Evolutionary conservation across 148 eudicot genomes (phyloP).

Genomic region (Chenopodium berlandieri): DNA sequence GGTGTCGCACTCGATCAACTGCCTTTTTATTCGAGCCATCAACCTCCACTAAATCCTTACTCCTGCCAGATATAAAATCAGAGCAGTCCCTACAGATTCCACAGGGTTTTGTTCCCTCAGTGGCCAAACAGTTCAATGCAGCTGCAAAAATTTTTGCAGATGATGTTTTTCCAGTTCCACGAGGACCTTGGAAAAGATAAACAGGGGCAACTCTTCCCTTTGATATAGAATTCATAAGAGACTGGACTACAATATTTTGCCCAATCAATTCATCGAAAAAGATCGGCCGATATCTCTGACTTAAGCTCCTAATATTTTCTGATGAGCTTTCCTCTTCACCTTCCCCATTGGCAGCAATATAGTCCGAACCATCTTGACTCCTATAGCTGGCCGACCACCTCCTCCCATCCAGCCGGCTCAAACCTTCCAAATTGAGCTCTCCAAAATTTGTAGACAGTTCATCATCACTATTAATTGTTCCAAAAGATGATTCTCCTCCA

Average conservation of each 20-base stretch:
- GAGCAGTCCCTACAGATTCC: conserved; percentile 86
- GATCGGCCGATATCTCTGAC: conserved; percentile 87
- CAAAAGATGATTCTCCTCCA: conserved; percentile 58
- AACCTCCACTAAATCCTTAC: conserved; percentile 59
- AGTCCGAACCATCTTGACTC: conserved; percentile 69
- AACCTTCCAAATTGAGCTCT: conserved; percentile 86
- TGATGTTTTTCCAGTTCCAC: conserved; percentile 98
- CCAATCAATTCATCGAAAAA: conserved; percentile 87
- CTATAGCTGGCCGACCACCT: conserved; percentile 88
- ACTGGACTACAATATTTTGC: conserved; percentile 82
- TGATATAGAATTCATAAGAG: conserved; percentile 67
- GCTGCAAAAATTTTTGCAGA: conserved; percentile 80
- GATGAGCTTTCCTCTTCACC: conserved; percentile 58
- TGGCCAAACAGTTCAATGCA: conserved; percentile 91
- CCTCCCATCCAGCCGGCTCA: conserved; percentile 90
- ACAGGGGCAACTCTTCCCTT: conserved; percentile 77
- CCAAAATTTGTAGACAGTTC: conserved; percentile 75
- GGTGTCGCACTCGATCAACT: conserved; percentile 51
- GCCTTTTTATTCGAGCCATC: conserved; percentile 74
- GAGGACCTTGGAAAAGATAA: conserved; percentile 96
- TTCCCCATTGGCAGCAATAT: conserved; percentile 52
- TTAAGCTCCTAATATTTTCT: conserved; percentile 68
- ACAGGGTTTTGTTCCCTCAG: conserved; percentile 79
- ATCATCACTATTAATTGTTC: conserved; percentile 63
- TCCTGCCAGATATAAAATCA: conserved; percentile 69